Evolutionary conservation across 2,329 filamentous ascomycete species (phyloP), one percentile per base, ranked within the genome.

Genomic region (Aaosphaeria pasadenensis): DNA sequence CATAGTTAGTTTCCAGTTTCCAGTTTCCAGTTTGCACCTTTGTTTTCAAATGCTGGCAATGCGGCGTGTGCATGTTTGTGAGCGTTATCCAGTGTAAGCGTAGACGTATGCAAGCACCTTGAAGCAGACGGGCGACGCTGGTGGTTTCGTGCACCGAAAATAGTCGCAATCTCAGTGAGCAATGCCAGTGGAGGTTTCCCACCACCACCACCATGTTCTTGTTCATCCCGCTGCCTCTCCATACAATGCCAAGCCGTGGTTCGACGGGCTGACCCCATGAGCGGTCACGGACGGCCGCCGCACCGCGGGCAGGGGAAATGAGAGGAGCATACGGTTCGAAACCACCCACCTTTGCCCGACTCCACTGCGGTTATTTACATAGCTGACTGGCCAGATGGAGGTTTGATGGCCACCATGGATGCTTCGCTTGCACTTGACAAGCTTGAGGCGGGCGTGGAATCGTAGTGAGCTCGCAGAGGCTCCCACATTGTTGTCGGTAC

Each of bases 331-430:
- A 45, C 39, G 53, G 49, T 48, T 45, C 61, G 57, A 60, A 59
- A 60, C 57, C 46, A 44, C 45, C 45, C 6, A 45, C 39, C 17
- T 42, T 39, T 47, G 47, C 45, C 54, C 59, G 55, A 9, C 33
- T 36, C 33, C 33, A n/a, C 60, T 50, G 56, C 58, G 59, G 58
- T 56, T 62, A 60, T 62, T 58, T 59, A 54, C 46, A 50, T 55
- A 57, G 41, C 33, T 36, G 9, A 40, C 17, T 40, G 39, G 17
- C 9, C 39, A n/a, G 53, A 58, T 57, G 56, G 58, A 54, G 53
- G 64, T 68, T 69, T 67, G 65, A 70, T 67, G 57, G 51, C 54
- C 59, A 29, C 29, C 66, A 67, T 64, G 64, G 62, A 57, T 68
- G 30, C 47, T 53, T 50, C 52, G 47, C 47, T 52, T 45, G 39